A percentile compares a stretch with the other conserved stretches of the same genome.
These are phyloP conservation scores for Euryodendron excelsum DNA, from an alignment of 148 eudicot genomes.

Conservation along the genomic window DNA sequence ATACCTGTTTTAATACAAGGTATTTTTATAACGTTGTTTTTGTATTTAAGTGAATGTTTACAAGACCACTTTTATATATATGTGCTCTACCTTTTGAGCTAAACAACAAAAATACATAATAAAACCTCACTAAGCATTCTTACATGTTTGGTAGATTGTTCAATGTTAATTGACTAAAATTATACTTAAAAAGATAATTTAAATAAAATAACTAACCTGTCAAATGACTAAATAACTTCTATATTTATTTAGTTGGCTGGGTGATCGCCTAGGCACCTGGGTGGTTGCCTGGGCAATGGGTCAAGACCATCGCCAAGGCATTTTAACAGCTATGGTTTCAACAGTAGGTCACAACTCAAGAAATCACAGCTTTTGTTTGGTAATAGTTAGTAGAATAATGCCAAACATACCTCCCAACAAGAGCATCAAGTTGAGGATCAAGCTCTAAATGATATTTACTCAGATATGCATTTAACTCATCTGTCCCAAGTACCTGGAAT, in stretches of 20 bases:
- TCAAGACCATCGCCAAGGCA: background rate
- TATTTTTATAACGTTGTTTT: too few species aligned
- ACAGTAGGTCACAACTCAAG: background rate
- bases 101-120: too few species aligned
- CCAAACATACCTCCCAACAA: constrained; percentile 44
- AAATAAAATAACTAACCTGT: background rate
- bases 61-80: too few species aligned
- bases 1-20: too few species aligned
- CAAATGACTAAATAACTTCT: background rate
- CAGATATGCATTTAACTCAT: constrained; percentile 48
- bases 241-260: background rate
- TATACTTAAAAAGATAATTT: too few species aligned
- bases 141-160: too few species aligned
- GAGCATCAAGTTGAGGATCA: constrained; percentile 56
- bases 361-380: background rate
- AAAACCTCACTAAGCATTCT: too few species aligned
- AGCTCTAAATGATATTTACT: constrained; percentile 43
- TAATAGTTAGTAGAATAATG: background rate
- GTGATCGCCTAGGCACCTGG: background rate
- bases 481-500: constrained; percentile 53
- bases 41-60: too few species aligned
- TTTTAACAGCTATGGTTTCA: background rate
- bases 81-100: too few species aligned
- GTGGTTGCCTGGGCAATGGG: background rate
- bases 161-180: too few species aligned